These are phyloP conservation scores for Huiozyma naganishii DNA, from an alignment of 805 yeast genomes.

Conservation along the genomic window DNA sequence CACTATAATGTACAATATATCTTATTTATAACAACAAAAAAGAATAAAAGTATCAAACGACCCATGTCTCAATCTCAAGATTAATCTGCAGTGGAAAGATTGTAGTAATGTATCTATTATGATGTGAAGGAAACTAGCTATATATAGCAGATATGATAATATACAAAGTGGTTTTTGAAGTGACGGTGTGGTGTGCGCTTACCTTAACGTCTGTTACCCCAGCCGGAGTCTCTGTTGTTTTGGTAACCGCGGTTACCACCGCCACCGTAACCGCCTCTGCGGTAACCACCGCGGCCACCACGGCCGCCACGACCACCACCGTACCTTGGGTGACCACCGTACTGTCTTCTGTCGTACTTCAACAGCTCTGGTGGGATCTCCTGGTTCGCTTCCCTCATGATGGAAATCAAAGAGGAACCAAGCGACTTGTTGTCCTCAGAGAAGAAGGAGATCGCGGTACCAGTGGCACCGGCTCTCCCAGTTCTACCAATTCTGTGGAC, in stretches of 20 bases:
- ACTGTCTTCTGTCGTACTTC: slow-evolving; percentile 61
- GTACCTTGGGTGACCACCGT: slow-evolving; percentile 47
- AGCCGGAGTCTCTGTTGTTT: slow-evolving; percentile 5
- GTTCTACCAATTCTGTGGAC: slow-evolving; percentile 99
- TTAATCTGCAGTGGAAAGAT: too few species aligned
- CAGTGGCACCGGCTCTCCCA: slow-evolving; percentile 95
- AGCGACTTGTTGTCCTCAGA: slow-evolving; percentile 77
- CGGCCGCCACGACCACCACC: slow-evolving; percentile 44
- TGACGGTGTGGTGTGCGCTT: too few species aligned
- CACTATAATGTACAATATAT: too few species aligned
- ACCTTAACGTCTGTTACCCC: slow-evolving; percentile 15
- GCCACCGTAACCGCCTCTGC: slow-evolving; percentile 31
- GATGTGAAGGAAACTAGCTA: too few species aligned
- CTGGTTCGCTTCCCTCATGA: slow-evolving; percentile 93
- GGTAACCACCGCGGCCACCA: slow-evolving; percentile 34
- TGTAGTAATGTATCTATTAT: too few species aligned
- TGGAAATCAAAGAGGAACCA: slow-evolving; percentile 82
- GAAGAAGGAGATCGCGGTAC: slow-evolving; percentile 93
- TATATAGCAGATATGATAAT: too few species aligned
- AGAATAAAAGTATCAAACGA: too few species aligned
- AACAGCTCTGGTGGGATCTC: slow-evolving; percentile 69
- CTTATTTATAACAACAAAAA: too few species aligned
- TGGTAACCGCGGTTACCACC: slow-evolving; percentile 22
- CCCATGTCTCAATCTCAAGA: too few species aligned
- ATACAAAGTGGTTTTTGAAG: too few species aligned